These are phyloP conservation scores for Scenedesmus sp. DNA, from an alignment of 163 green algal species.

Conservation along the genomic window DNA sequence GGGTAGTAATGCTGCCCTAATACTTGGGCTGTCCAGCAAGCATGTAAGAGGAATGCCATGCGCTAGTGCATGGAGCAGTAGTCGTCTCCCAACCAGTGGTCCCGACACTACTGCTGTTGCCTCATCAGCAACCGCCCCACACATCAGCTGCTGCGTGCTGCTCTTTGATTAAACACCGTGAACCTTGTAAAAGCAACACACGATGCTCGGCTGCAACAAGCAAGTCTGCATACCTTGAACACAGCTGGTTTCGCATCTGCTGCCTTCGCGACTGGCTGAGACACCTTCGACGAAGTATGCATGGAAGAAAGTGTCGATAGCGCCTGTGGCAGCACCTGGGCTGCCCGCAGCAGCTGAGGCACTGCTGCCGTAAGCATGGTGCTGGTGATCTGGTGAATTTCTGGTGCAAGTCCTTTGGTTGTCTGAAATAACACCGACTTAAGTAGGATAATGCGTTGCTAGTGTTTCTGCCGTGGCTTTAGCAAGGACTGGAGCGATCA, in stretches of 20 bases:
- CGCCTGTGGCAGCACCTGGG: not conserved
- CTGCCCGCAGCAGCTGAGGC: conserved; percentile 20
- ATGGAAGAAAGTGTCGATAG: not conserved
- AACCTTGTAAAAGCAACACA: not conserved
- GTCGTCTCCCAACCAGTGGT: not conserved
- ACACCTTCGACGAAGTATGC: conserved; percentile 8
- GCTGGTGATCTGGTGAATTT: not conserved
- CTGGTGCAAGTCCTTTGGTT: not conserved
- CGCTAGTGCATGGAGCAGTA: too few species aligned
- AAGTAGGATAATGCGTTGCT: not conserved
- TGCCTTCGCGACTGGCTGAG: conserved; percentile 26
- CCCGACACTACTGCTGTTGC: conserved; percentile 3
- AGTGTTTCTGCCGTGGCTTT: not conserved
- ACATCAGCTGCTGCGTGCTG: not conserved
- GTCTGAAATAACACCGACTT: not conserved
- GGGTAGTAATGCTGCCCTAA: not conserved
- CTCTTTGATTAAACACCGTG: not conserved
- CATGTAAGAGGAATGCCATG: not conserved
- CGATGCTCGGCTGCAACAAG: not conserved
- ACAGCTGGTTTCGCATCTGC: conserved; percentile 39
- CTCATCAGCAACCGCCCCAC: not conserved
- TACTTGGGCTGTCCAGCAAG: too few species aligned
- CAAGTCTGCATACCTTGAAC: conserved; percentile 38
- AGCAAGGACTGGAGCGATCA: not conserved
- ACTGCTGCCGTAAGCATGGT: not conserved